Conservation (phyloP, 768 basidiomycete genomes). For the Tricholoma terreum region DNA sequence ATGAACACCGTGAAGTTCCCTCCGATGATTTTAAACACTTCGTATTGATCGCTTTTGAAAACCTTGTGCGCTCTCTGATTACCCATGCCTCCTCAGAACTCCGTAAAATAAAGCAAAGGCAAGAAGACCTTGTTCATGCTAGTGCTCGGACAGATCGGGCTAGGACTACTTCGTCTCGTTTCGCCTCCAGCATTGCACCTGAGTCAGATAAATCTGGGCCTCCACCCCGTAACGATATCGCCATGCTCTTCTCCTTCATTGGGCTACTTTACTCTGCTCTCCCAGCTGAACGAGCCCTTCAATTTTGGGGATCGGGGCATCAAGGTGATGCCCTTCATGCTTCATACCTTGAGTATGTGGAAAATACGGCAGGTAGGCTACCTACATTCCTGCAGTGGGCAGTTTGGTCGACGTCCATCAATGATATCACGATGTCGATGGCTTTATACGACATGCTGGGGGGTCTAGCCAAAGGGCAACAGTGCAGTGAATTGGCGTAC, state of each 20-base stretch:
- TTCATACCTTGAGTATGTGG: constrained; percentile 57
- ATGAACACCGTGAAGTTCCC: constrained; percentile 44
- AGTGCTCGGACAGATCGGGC: constrained; percentile 63
- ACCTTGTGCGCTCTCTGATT: constrained; percentile 66
- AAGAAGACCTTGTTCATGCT: constrained; percentile 79
- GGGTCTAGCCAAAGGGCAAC: constrained; percentile 79
- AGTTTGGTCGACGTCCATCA: constrained; percentile 76
- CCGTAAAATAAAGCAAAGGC: constrained; percentile 83
- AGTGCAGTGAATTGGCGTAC: constrained; percentile 83
- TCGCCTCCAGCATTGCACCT: constrained; percentile 37
- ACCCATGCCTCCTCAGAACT: constrained; percentile 78
- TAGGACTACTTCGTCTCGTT: constrained; percentile 48
- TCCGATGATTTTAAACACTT: constrained; percentile 49
- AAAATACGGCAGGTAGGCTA: constrained; percentile 60
- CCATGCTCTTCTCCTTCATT: constrained; percentile 79
- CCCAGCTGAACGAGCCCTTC: constrained; percentile 72
- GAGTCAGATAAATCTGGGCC: constrained; percentile 38
- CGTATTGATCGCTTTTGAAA: constrained; percentile 66
- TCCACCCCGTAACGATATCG: constrained; percentile 76
- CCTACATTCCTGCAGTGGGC: constrained; percentile 88
- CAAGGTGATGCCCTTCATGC: constrained; percentile 37
- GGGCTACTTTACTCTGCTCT: constrained; percentile 76
- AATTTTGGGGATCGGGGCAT: constrained; percentile 78
- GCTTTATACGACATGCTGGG: constrained; percentile 88
- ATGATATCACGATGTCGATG: constrained; percentile 69